phyloP scores from a whole-genome alignment of 148 eudicot genomes.

The Agrostemma githago region DNA sequence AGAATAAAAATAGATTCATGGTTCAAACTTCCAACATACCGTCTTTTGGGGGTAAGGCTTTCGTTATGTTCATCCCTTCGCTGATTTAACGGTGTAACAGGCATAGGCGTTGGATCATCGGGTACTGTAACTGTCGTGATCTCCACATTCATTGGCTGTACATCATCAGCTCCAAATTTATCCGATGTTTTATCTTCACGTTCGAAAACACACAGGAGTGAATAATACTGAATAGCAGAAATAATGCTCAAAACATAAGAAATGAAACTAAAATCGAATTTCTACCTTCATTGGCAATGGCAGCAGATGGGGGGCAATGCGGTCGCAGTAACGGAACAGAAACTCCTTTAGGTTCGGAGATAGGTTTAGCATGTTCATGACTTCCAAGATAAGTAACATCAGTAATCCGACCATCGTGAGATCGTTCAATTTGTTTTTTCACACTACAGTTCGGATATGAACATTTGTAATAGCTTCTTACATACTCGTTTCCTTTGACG shows the following conservation, averaged over 20 bases:
- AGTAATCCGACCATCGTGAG: slow-evolving; percentile 61
- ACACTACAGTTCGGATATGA: slow-evolving; percentile 66
- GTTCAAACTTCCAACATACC: slow-evolving; percentile 37
- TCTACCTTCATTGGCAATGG: slow-evolving; percentile 47
- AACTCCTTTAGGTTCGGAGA: slow-evolving; percentile 36
- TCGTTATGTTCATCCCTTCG: slow-evolving; percentile 33
- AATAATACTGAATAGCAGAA: slow-evolving; percentile 19
- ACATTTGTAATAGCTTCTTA: slow-evolving; percentile 89
- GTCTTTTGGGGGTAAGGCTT: slow-evolving; percentile 46
- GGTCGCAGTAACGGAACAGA: slow-evolving; percentile 37
- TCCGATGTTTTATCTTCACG: slow-evolving; percentile 39
- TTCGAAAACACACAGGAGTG: slow-evolving; percentile 23
- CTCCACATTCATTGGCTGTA: slow-evolving; percentile 30
- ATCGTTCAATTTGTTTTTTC: slow-evolving; percentile 86
- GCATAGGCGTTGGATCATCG: slow-evolving; percentile 21
- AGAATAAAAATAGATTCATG: background rate
- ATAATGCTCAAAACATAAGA: background rate
- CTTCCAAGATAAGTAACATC: slow-evolving; percentile 66
- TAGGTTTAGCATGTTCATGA: slow-evolving; percentile 82
- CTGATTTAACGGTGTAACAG: slow-evolving; percentile 29
- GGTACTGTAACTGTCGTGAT: slow-evolving; percentile 24
- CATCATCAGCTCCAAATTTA: slow-evolving; percentile 27
- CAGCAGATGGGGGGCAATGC: slow-evolving; percentile 30
- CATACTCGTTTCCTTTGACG: slow-evolving; percentile 74
- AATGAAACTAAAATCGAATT: slow-evolving; percentile 8